A percentile compares a stretch with the other conserved stretches of the same genome.
Conservation (phyloP, 1,284 basidiomycete species). For the Irpex sp. region DNA sequence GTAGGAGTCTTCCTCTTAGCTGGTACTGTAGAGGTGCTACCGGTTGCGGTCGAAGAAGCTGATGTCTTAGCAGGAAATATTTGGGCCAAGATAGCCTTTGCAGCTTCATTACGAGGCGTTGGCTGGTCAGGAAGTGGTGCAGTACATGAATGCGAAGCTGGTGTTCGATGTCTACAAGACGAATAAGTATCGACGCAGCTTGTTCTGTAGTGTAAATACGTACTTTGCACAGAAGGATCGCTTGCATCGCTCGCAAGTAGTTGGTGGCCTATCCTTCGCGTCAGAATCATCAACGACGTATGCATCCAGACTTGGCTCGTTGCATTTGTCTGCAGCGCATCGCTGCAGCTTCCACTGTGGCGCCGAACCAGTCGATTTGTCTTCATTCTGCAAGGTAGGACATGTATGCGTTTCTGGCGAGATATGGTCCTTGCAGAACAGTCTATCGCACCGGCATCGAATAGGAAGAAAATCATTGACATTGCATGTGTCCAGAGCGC, state of each 20-base stretch:
- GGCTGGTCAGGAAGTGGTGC: conserved; percentile 16
- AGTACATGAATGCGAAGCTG: conserved; percentile 51
- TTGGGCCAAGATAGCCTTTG: conserved; percentile 51
- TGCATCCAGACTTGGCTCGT: conserved; percentile 48
- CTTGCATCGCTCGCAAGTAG: conserved; percentile 49
- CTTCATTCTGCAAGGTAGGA: conserved; percentile 19
- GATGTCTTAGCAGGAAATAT: conserved; percentile 37
- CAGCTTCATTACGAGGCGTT: conserved; percentile 37
- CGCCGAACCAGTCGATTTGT: background rate
- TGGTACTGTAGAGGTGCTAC: conserved; percentile 15
- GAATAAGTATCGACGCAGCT: too few species aligned
- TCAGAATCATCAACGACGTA: conserved; percentile 27
- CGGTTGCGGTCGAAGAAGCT: conserved; percentile 17
- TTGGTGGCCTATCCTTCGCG: conserved; percentile 28
- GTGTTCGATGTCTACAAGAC: conserved; percentile 51
- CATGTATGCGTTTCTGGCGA: conserved; percentile 58
- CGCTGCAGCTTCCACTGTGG: conserved; percentile 33
- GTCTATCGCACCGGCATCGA: conserved; percentile 45
- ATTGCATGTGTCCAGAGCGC: conserved; percentile 48
- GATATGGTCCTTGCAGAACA: conserved; percentile 58
- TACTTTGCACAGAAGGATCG: conserved; percentile 63
- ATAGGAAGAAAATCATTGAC: conserved; percentile 66
- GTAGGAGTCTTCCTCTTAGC: conserved; percentile 22
- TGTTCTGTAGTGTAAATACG: background rate
- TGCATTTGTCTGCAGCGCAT: conserved; percentile 50